A percentile compares a stretch with the other conserved stretches of the same genome.
Evolutionary conservation across 768 basidiomycete species (phyloP).

Genomic region (Rubroboletus satanas): DNA sequence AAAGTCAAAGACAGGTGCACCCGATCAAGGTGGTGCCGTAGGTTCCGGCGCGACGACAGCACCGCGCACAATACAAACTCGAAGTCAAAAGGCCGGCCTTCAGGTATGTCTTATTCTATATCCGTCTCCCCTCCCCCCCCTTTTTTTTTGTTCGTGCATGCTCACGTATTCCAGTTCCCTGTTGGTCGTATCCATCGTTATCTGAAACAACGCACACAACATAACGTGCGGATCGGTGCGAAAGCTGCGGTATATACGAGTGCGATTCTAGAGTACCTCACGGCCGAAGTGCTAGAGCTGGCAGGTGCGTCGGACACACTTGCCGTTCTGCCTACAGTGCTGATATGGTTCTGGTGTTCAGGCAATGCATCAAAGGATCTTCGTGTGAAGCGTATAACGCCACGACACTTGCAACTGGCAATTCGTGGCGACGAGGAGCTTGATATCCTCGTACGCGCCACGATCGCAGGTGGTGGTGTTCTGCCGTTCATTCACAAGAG

Average conservation of each 20-base stretch:
- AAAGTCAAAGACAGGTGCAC: slow-evolving; percentile 53
- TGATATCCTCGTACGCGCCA: slow-evolving; percentile 91
- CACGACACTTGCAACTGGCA: slow-evolving; percentile 91
- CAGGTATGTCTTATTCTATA: slow-evolving; percentile 50
- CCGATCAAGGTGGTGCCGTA: slow-evolving; percentile 14
- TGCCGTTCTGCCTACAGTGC: background rate
- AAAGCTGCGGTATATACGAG: slow-evolving; percentile 97
- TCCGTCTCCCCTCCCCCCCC: background rate
- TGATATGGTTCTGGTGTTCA: slow-evolving; percentile 24
- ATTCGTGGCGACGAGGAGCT: slow-evolving; percentile 97
- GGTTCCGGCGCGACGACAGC: slow-evolving; percentile 32
- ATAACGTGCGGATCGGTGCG: slow-evolving; percentile 94
- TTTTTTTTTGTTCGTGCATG: background rate
- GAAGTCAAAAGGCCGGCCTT: slow-evolving; percentile 83
- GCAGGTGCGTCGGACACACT: slow-evolving; percentile 58
- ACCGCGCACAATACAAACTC: slow-evolving; percentile 50
- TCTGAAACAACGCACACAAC: slow-evolving; percentile 86
- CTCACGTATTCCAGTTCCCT: slow-evolving; percentile 60
- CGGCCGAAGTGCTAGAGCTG: slow-evolving; percentile 93
- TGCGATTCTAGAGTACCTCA: slow-evolving; percentile 93
- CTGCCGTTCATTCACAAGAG: slow-evolving; percentile 87
- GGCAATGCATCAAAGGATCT: slow-evolving; percentile 97
- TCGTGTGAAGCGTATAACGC: slow-evolving; percentile 95
- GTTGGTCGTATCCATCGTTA: slow-evolving; percentile 98
- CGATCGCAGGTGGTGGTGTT: slow-evolving; percentile 88